phyloP scores from a whole-genome alignment of 2,329 filamentous ascomycete genomes.

The Sporothrix sp. region DNA sequence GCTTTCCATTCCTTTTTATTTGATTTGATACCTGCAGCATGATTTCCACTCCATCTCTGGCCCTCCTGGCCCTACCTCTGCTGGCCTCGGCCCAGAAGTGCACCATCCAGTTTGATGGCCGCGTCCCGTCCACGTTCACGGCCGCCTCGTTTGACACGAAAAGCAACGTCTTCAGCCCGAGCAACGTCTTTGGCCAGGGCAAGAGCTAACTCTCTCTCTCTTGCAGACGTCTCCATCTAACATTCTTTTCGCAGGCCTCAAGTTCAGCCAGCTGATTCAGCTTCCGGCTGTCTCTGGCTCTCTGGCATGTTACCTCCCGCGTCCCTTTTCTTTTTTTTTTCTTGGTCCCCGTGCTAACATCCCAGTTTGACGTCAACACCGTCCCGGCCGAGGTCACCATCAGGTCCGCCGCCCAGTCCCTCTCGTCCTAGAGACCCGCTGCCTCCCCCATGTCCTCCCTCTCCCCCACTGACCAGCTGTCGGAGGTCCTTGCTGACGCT shows the following conservation, averaged over 20 bases:
- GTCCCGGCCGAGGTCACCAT: slow-evolving; percentile 45
- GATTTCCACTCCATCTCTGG: not conserved
- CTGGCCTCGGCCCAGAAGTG: slow-evolving; percentile 24
- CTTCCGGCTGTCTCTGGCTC: slow-evolving; percentile 34
- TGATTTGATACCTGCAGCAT: not conserved
- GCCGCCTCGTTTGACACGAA: slow-evolving; percentile 32
- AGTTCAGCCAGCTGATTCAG: slow-evolving; percentile 40
- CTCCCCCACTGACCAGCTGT: too few relatives aligned
- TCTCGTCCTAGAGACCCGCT: slow-evolving; percentile 6
- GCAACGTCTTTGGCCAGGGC: slow-evolving; percentile 42
- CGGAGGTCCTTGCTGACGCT: not conserved
- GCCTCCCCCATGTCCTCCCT: too few relatives aligned
- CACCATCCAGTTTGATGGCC: slow-evolving; percentile 37
- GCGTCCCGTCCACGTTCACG: slow-evolving; percentile 31
- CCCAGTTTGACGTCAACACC: slow-evolving; percentile 35
- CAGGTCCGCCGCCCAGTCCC: slow-evolving; percentile 22
- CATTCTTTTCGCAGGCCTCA: slow-evolving; percentile 28
- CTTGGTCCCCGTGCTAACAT: not conserved
- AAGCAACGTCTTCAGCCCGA: slow-evolving; percentile 39
- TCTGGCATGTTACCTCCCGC: slow-evolving; percentile 24
- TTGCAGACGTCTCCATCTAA: not conserved
- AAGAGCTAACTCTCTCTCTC: slow-evolving; percentile 9
- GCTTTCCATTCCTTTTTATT: not conserved
- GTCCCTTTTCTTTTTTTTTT: not conserved
- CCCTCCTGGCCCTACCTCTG: slow-evolving; percentile 11